phyloP scores from a whole-genome alignment of 1,139 yeast genomes.

The Candida sojae region DNA sequence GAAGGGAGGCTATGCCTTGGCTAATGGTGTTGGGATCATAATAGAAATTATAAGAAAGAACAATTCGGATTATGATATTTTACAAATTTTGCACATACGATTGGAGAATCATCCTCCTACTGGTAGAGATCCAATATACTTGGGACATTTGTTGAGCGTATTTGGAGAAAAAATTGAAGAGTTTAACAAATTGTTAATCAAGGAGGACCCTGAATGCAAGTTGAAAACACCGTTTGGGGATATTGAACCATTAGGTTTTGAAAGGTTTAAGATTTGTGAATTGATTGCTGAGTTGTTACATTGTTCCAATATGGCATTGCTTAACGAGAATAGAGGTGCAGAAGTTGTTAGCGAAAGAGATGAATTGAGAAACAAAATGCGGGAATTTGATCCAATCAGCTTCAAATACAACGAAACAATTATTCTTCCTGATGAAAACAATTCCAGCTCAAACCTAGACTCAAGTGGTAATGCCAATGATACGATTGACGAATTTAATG shows the following conservation, averaged over 20 bases:
- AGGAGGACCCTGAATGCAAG: constrained; percentile 20
- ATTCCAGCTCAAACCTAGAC: constrained; percentile 5
- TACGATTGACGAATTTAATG: constrained; percentile 51
- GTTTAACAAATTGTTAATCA: constrained; percentile 47
- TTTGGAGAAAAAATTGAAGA: constrained; percentile 76
- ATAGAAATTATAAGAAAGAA: constrained; percentile 94
- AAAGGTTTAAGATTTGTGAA: constrained; percentile 92
- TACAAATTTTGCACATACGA: constrained; percentile 85
- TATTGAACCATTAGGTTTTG: constrained; percentile 89
- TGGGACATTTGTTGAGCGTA: constrained; percentile 81
- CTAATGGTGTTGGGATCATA: constrained; percentile 94
- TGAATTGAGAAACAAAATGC: constrained; percentile 55
- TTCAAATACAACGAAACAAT: constrained; percentile 51
- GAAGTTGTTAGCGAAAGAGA: constrained; percentile 78
- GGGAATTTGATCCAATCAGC: constrained; percentile 46
- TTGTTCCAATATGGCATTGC: constrained; percentile 93
- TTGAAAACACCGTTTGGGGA: constrained; percentile 61
- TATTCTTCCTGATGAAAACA: constrained; percentile 31
- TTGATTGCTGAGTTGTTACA: constrained; percentile 91
- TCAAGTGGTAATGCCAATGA: constrained; percentile 35
- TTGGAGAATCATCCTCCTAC: constrained; percentile 92
- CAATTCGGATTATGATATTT: constrained; percentile 91
- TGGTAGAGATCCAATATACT: constrained; percentile 90
- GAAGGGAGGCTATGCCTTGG: constrained; percentile 86
- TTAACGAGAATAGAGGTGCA: constrained; percentile 85